phyloP scores from a whole-genome alignment of 2,329 filamentous ascomycete species.

The Colletotrichum sp. region DNA sequence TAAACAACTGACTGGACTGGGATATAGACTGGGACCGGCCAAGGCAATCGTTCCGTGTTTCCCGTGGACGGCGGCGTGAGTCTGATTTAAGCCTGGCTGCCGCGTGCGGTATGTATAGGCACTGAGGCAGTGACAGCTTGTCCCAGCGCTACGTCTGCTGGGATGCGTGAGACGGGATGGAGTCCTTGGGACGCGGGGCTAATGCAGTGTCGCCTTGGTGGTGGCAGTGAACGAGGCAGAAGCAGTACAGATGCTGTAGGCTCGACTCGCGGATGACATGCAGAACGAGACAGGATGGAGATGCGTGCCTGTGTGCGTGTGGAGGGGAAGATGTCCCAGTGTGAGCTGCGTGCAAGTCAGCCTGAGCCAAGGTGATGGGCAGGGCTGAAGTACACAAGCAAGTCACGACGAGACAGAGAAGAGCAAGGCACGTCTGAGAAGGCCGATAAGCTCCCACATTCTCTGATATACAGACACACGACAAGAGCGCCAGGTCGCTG shows the following conservation, averaged over 20 bases:
- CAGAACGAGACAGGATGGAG: not conserved
- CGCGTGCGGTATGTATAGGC: not conserved
- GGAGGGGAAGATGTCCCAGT: no score
- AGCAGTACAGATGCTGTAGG: not conserved
- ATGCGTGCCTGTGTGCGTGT: not conserved
- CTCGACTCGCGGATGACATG: not conserved
- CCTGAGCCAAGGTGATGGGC: conserved; percentile 10
- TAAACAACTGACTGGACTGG: not conserved
- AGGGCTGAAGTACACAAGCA: conserved; percentile 2
- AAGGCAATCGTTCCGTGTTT: not conserved
- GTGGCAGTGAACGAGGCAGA: conserved; percentile 2
- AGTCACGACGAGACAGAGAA: not conserved
- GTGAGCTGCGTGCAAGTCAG: conserved; percentile 7
- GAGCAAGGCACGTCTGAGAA: not conserved
- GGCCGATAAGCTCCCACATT: not conserved
- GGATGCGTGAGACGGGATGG: not conserved
- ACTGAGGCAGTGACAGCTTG: not conserved
- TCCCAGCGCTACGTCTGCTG: conserved; percentile 3
- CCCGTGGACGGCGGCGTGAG: not conserved
- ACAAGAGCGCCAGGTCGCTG: not conserved
- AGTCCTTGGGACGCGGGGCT: not conserved
- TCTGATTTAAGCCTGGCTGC: not conserved
- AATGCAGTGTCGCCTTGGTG: not conserved
- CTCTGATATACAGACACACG: not conserved
- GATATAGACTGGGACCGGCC: not conserved